These are phyloP conservation scores for Coemansia furcata DNA, from an alignment of 192 early-diverging fungal genomes.

Conservation along the genomic window DNA sequence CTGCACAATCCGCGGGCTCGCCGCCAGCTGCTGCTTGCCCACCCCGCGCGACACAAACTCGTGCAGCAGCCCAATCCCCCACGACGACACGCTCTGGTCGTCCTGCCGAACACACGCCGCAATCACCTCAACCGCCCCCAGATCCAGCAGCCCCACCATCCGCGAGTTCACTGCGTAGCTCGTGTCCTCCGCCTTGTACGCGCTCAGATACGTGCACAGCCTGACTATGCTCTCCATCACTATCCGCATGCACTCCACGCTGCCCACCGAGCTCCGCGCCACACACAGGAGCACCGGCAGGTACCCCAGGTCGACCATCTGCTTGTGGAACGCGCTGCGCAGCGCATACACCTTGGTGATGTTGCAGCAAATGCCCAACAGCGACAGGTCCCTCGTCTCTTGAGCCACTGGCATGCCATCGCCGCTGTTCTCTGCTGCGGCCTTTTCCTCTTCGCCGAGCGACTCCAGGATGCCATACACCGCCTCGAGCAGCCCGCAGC, in stretches of 20 bases:
- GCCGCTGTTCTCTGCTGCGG: background rate
- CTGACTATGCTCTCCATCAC: slow-evolving; percentile 43
- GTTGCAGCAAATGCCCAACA: slow-evolving; percentile 15
- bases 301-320: slow-evolving; percentile 29
- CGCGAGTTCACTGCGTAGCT: slow-evolving; percentile 10
- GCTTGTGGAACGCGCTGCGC: slow-evolving; percentile 18
- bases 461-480: slow-evolving; percentile 12
- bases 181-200: background rate
- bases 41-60: slow-evolving; percentile 47
- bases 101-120: slow-evolving; percentile 30
- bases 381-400: background rate
- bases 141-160: slow-evolving; percentile 29
- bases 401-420: too few species aligned
- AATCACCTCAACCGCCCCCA: slow-evolving; percentile 31
- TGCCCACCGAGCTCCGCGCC: slow-evolving; percentile 12
- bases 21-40: slow-evolving; percentile 27
- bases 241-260: slow-evolving; percentile 31
- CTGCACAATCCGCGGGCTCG: slow-evolving; percentile 27
- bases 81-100: slow-evolving; percentile 46
- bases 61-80: slow-evolving; percentile 51
- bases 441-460: background rate
- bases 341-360: slow-evolving; percentile 26
- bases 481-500: slow-evolving; percentile 15
- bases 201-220: slow-evolving; percentile 38
- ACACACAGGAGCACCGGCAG: slow-evolving; percentile 36